Conservation (phyloP, 2,329 filamentous ascomycete genomes). For the Neurospora sp. region DNA sequence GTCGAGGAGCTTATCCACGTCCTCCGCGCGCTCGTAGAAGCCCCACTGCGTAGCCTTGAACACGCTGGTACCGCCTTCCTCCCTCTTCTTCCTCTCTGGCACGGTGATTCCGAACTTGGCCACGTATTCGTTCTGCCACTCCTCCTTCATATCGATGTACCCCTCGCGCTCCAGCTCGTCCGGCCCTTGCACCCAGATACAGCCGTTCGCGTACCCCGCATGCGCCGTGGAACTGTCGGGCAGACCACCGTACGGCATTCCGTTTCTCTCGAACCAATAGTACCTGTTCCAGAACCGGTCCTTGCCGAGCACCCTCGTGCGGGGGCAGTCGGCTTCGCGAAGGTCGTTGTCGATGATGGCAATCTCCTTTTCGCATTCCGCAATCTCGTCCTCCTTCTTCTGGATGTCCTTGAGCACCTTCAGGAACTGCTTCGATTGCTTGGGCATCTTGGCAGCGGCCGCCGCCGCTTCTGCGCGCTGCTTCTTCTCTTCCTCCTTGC, state of each 20-base stretch:
- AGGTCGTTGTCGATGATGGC: constrained; percentile 81
- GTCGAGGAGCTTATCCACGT: constrained; percentile 66
- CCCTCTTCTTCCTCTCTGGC: constrained; percentile 70
- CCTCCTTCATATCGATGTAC: constrained; percentile 67
- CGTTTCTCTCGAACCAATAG: constrained; percentile 98
- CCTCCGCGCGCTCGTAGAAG: constrained; percentile 72
- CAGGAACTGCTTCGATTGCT: constrained; percentile 80
- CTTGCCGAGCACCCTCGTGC: constrained; percentile 80
- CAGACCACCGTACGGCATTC: constrained; percentile 88
- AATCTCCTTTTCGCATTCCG: constrained; percentile 77
- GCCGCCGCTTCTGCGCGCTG: constrained; percentile 57
- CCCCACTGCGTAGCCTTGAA: constrained; percentile 77
- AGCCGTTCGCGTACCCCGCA: constrained; percentile 85
- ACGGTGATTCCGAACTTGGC: constrained; percentile 72
- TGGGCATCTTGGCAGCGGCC: constrained; percentile 54
- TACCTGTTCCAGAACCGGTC: constrained; percentile 98
- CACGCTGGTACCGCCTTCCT: constrained; percentile 76
- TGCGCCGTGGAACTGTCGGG: constrained; percentile 79
- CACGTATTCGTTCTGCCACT: constrained; percentile 66
- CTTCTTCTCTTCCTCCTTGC: constrained; percentile 60
- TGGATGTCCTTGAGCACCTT: constrained; percentile 83
- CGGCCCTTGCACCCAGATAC: constrained; percentile 93
- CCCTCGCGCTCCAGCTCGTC: constrained; percentile 79
- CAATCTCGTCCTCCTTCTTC: constrained; percentile 71
- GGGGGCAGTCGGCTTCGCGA: constrained; percentile 84